Evolutionary conservation across 2,329 filamentous ascomycete species (phyloP).

Genomic region (Hypoxylon sp.): DNA sequence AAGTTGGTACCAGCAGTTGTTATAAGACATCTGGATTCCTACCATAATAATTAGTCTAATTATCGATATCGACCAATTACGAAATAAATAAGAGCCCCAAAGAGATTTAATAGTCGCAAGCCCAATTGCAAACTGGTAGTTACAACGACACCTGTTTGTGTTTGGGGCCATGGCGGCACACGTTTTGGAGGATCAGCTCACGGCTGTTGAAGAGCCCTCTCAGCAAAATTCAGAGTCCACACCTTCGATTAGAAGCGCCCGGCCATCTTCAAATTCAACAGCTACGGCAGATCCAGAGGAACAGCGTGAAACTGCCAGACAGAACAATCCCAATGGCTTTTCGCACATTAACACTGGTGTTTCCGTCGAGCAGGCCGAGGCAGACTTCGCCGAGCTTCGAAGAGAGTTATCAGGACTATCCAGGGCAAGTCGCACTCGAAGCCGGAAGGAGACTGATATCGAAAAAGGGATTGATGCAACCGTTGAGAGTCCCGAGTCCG

Average conservation of each 20-base stretch:
- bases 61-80: conserved; percentile 1
- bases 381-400: conserved; percentile 74
- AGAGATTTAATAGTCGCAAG: not conserved
- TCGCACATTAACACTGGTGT: conserved; percentile 59
- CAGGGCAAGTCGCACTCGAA: conserved; percentile 56
- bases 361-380: conserved; percentile 72
- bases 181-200: conserved; percentile 10
- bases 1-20: not conserved
- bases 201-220: conserved; percentile 2
- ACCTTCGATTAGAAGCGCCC: conserved; percentile 31
- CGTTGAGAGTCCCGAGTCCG: conserved; percentile 51
- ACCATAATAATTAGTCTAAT: not conserved
- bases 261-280: conserved; percentile 39
- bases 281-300: conserved; percentile 47
- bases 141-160: conserved; percentile 1
- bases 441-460: conserved; percentile 56
- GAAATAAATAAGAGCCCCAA: not conserved
- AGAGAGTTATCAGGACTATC: conserved; percentile 67
- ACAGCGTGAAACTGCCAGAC: conserved; percentile 52
- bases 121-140: not conserved
- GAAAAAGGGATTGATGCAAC: conserved; percentile 61
- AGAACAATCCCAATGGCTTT: conserved; percentile 59
- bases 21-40: not conserved
- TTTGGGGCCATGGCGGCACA: conserved; percentile 19
- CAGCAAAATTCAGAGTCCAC: conserved; percentile 10